Evolutionary conservation across 2,329 filamentous ascomycete species (phyloP).

Genomic region (Cladophialophora bantiana): DNA sequence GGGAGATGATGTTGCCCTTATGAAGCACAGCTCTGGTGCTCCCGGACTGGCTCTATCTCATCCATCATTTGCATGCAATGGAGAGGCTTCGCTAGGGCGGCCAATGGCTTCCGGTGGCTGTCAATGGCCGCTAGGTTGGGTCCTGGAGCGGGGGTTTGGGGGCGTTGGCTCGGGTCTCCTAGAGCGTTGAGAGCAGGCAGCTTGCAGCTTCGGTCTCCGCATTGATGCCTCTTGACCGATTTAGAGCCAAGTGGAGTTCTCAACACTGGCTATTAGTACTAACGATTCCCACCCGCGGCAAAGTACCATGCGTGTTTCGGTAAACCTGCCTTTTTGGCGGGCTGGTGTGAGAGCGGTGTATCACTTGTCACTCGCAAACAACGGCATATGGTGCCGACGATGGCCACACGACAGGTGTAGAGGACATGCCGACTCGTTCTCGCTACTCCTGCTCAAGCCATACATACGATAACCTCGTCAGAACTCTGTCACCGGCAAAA

Average conservation of each 20-base stretch:
- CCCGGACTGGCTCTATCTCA: constrained; percentile 10
- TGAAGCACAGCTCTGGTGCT: constrained; percentile 8
- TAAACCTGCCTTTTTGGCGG: neutral
- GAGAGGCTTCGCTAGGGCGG: constrained; percentile 5
- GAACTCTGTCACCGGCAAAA: neutral
- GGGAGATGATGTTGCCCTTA: constrained; percentile 14
- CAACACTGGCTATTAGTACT: constrained; percentile 2
- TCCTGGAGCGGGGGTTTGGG: constrained; percentile 2
- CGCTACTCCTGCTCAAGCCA: neutral
- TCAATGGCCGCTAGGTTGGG: constrained; percentile 4
- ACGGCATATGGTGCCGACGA: neutral
- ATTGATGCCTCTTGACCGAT: constrained; percentile 9
- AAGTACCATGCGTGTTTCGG: constrained; percentile 12
- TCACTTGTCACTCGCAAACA: neutral
- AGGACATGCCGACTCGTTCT: neutral
- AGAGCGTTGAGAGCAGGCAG: constrained; percentile 12
- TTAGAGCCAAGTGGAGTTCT: constrained; percentile 13
- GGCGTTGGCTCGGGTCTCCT: neutral
- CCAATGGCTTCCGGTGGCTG: constrained; percentile 12
- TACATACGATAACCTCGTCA: neutral
- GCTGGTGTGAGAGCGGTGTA: constrained; percentile 11
- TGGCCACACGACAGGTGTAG: neutral
- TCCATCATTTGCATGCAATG: constrained; percentile 22
- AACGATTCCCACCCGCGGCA: constrained; percentile 15
- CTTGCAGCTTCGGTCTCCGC: constrained; percentile 21